Evolutionary conservation across 345 rosid genomes (phyloP).

Genomic region (Eucalyptus globulus): DNA sequence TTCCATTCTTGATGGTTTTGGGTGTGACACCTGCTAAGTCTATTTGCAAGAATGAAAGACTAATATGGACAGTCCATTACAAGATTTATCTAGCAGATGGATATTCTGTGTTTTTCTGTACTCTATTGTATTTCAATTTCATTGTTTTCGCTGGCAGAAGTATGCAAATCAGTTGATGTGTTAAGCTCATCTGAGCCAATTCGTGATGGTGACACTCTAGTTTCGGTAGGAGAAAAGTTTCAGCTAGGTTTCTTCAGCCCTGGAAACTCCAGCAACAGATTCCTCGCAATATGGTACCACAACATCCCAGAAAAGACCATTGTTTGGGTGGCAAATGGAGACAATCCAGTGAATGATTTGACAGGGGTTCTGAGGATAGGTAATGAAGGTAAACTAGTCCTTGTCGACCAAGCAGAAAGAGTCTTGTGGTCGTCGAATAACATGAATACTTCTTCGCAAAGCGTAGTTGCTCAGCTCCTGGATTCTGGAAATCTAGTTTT

Average conservation of each 20-base stretch:
- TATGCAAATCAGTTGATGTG: not conserved
- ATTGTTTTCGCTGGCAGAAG: not conserved
- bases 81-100: not conserved
- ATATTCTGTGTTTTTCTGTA: not conserved
- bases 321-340: not conserved
- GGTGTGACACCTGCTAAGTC: not conserved
- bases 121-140: not conserved
- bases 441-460: not conserved
- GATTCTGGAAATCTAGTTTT: not conserved
- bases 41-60: not conserved
- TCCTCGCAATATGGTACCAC: not conserved
- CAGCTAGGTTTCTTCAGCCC: not conserved
- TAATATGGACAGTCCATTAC: not conserved
- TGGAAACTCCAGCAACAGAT: not conserved
- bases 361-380: not conserved
- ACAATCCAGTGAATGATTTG: not conserved
- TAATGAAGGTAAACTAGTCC: not conserved
- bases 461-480: not conserved
- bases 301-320: not conserved
- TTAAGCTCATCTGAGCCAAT: not conserved
- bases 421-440: not conserved
- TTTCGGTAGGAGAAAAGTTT: not conserved
- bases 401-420: not conserved
- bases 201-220: not conserved
- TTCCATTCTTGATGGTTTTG: too few relatives aligned